Base-by-base conservation (phyloP, 306 rosid genomes). In the Sesbania bispinosa region DNA sequence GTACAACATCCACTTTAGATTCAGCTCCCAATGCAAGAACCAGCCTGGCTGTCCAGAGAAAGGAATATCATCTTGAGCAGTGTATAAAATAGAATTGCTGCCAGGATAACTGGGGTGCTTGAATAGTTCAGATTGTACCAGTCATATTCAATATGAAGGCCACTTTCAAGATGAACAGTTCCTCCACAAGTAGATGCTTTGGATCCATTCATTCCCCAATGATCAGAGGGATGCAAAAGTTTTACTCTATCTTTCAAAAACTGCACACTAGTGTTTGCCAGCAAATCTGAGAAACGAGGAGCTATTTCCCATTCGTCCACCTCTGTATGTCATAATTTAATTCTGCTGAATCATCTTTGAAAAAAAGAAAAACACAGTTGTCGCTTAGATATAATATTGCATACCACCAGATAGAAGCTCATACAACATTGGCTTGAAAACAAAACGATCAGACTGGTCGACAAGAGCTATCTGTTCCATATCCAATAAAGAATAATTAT, bases 1-100 rank as follows among this genome's bases (percentile, higher is more conserved):
- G 96, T 71, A 90, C 92, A 83, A 90, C 19, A 83, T 94, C 94
- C 43, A 94, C 87, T 71, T 86, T 89, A 43, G 89, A 55, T 85
- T 90, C 97, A 90, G 98, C 94, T 62, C 98, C 97, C 86, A 90
- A 80, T 69, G 98, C 90, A 82, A 94, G 97, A 87, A 94, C 97
- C 82, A 94, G 84, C 98, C 97, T 91, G 92, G 88, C 92, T 91
- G 96, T 82, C 92, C 96, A 84, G 69, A 26, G 58, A 48, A 39
- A 70, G 58, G 63, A 38, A 50, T 38, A 54, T 63, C 69, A 78
- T 52, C 36, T 48, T 52, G 24, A 16, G 33, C 52, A 73, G 20
- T 50, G 42, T 14, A 41, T 38, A 54, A 62, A 60, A 23, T 21
- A 69, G 15, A 29, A 59, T 64, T 41, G 58, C 58, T 48, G 21